phyloP scores from a whole-genome alignment of 139 green algal genomes.

The Zygnema cylindricum region DNA sequence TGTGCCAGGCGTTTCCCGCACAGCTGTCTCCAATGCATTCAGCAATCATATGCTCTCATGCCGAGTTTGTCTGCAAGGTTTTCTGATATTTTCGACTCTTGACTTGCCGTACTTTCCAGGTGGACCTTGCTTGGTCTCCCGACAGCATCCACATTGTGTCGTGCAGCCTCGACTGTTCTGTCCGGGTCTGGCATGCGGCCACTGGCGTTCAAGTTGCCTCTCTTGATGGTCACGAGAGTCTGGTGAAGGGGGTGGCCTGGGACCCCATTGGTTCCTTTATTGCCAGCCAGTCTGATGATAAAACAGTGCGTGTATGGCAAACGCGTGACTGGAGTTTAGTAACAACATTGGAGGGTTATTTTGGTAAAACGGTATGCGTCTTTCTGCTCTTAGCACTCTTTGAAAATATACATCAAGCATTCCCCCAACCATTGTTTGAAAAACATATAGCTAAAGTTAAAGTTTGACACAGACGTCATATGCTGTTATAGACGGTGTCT shows the following conservation, averaged over 20 bases:
- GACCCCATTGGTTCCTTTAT: slow-evolving; percentile 91
- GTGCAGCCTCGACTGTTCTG: slow-evolving; percentile 82
- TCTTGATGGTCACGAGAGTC: slow-evolving; percentile 74
- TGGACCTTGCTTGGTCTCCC: slow-evolving; percentile 84
- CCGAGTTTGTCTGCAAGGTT: too few species aligned
- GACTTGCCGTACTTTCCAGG: slow-evolving; percentile 23
- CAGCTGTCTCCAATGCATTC: background rate
- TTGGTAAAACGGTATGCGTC: slow-evolving; percentile 56
- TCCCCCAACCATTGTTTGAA: too few species aligned
- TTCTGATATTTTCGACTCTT: background rate
- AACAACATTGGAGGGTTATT: slow-evolving; percentile 65
- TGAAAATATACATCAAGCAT: background rate
- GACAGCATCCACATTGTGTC: slow-evolving; percentile 80
- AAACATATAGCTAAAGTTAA: too few species aligned
- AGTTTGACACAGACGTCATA: too few species aligned
- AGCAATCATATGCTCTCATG: too few species aligned
- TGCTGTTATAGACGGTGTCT: too few species aligned
- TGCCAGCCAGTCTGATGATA: slow-evolving; percentile 81
- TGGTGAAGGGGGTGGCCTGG: slow-evolving; percentile 95
- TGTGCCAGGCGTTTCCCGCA: slow-evolving; percentile 6
- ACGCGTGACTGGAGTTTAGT: slow-evolving; percentile 74
- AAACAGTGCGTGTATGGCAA: slow-evolving; percentile 83
- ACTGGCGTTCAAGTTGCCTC: slow-evolving; percentile 35
- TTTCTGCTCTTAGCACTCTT: too few species aligned
- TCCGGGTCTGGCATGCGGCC: slow-evolving; percentile 73